Base-by-base conservation (phyloP, 2,329 filamentous ascomycete species). In the Akanthomyces lecanii region DNA sequence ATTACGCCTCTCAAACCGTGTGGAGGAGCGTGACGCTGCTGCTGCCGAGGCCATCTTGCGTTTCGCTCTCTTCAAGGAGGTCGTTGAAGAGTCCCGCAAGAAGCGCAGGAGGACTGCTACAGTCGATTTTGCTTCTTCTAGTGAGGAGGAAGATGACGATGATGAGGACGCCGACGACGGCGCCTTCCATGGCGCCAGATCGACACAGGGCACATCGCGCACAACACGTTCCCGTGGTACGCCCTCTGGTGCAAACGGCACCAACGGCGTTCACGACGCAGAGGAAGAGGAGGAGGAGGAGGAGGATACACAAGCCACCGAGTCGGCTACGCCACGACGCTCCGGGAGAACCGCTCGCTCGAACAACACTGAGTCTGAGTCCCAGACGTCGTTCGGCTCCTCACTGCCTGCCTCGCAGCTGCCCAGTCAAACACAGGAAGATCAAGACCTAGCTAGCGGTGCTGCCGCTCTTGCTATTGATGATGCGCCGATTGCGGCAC, bases 61-160 rank as follows among this genome's bases (percentile, higher is more conserved):
- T 21, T 99, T 97, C 72, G 96, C 95, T 2, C 83, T 99, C 42
- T 99, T 99, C 84, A 98, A 98, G 75, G 95, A 99, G 78, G 88
- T 99, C 0, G 83, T 97, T 4, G 83, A 88, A 71, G 88, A 92
- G 74, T 90, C 92, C 63, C 85, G 88, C 69, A 95, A 94, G 81
- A 89, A 95, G 76, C 86, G 93, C 69, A 88, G 91, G 75, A 89
- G 90, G 69, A 89, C 84, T 6, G 81, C 83, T 36, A 81, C 82
- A 40, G 79, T 83, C 18, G 81, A 84, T 62, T 80, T 79, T 60
- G 84, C 83, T 73, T 87, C 71, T 72, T 80, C 87, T 25, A 85
- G 83, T 45, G 83, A 85, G 11, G 83, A 84, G 23, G 83, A 81
- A 60, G 82, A 81, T 0, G 83, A 83, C 30, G 83, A 85, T 56